Evolutionary conservation across 2,329 filamentous ascomycete genomes (phyloP), one percentile per base, ranked within the genome.

Genomic region (Diaporthe eres): DNA sequence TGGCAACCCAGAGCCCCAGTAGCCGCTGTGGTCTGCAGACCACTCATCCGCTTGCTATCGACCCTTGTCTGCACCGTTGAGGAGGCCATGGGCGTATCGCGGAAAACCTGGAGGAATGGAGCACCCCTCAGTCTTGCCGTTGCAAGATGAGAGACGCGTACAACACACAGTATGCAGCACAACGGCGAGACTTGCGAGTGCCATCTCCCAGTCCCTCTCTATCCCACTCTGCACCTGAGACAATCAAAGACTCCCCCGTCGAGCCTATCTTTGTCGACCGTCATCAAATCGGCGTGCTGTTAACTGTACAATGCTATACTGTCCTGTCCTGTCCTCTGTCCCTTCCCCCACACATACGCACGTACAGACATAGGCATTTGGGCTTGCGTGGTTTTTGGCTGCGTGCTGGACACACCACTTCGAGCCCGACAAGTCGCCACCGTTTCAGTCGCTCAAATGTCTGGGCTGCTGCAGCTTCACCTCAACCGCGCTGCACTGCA

Each of bases 391-490:
- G 57, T 63, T 63, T 73, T 53, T 73, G 57, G 44, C 34, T 42
- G 57, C 28, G 58, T 60, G 71, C 31, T 67, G 71, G 44, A 65
- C 71, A 65, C 61, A 70, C 47, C 71, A 61, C 42, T 25, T 57
- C 47, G 34, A 65, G 51, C 58, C 71, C 49, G 47, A 65, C 71
- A 22, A 22, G 47, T 73, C 71, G 71, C 58, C 71, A 73, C 71
- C 71, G 47, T 65, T 73, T 73, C 71, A 73, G 44, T 65, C 47
- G 47, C 37, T 44, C 61, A 61, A 63, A 53, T 65, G 49, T 65
- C 55, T 55, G 60, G 71, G 71, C 58, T 65, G 58, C 71, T 65
- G 71, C 71, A 65, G 71, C 58, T 73, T 47, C 68, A 71, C 42
- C 70, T 72, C 70, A 65, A 57, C 47, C 47, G 71, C 49, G 49